These are phyloP conservation scores for Boletus sp. DNA, from an alignment of 768 basidiomycete species.

Conservation along the genomic window DNA sequence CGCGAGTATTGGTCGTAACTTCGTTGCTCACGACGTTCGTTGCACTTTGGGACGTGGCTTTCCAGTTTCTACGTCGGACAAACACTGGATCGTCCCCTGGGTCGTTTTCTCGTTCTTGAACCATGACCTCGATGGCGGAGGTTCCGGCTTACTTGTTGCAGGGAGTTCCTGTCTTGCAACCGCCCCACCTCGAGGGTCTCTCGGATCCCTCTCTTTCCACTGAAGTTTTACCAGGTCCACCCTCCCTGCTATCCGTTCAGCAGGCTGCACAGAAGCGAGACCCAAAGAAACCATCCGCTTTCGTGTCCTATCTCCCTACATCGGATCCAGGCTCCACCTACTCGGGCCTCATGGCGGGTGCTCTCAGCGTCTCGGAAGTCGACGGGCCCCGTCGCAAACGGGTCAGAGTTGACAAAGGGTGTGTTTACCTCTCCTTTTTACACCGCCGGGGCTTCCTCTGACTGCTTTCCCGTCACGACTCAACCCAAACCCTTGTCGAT, in stretches of 20 bases:
- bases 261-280: conserved; percentile 74
- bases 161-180: conserved; percentile 70
- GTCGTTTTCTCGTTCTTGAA: conserved; percentile 27
- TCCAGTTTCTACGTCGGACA: conserved; percentile 19
- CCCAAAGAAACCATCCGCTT: conserved; percentile 67
- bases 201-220: conserved; percentile 75
- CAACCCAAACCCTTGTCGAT: conserved; percentile 31
- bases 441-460: conserved; percentile 20
- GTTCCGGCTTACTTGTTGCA: conserved; percentile 70
- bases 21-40: conserved; percentile 23
- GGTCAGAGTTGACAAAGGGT: conserved; percentile 71
- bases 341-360: conserved; percentile 67
- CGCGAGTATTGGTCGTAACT: conserved; percentile 15
- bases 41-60: conserved; percentile 15
- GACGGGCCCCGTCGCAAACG: conserved; percentile 72
- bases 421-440: conserved; percentile 35
- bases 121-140: conserved; percentile 70
- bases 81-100: conserved; percentile 12
- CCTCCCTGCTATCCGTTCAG: conserved; percentile 66
- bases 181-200: conserved; percentile 71
- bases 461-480: conserved; percentile 20
- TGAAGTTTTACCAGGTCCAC: conserved; percentile 87
- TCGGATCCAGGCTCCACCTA: conserved; percentile 89
- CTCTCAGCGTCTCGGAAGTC: conserved; percentile 53
- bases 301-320: conserved; percentile 76